Evolutionary conservation across 805 yeast species (phyloP), one percentile per base, ranked within the genome.

Genomic region (Suhomyces sp.): DNA sequence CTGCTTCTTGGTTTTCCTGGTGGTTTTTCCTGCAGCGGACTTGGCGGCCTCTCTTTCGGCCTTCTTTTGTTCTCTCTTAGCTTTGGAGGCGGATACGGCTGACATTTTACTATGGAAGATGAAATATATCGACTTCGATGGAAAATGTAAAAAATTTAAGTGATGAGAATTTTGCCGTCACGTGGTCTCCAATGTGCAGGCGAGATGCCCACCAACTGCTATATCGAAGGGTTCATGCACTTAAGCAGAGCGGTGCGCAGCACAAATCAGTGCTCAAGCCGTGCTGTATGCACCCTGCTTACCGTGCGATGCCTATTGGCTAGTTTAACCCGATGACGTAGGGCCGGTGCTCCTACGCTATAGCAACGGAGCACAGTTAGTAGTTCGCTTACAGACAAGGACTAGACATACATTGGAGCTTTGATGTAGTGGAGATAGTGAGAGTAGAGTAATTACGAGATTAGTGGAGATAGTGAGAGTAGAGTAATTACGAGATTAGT

Each of bases 21-120:
- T 77, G 65, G 84, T 78, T 67, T 91, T 92, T 62, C 88, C 89
- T 55, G 90, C 96, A 49, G 79, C 70, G 33, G 71, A 64, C 66
- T 73, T 74, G 57, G 71, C 70, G 60, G 80, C 80, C 62, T 75
- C 80, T 63, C 71, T 74, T 63, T 73, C 80, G 63, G 88, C 90
- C 74, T 91, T 90, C 78, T 92, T 93, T 60, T 96, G 97, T 60
- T 93, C 97, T 86, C 99, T 90, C 79, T 93, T 94, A 58, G 98
- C 98, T 74, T 93, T 93, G 19, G 97, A 91, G 60, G 97, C 85
- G 53, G 98, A 93, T 60, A 85, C 82, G 12, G 56, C 44, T 54
- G 84, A 80, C 77, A 72, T 72, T 26, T 29, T 54, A 2, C 36
- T 10, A 8, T 27, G 42, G 24, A 24, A 22, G n/a, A 27, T 12